Percentiles rank a stretch among this genome's conserved stretches.
phyloP scores from a whole-genome alignment of 495 filamentous ascomycete species.

The Annulohypoxylon bovei region DNA sequence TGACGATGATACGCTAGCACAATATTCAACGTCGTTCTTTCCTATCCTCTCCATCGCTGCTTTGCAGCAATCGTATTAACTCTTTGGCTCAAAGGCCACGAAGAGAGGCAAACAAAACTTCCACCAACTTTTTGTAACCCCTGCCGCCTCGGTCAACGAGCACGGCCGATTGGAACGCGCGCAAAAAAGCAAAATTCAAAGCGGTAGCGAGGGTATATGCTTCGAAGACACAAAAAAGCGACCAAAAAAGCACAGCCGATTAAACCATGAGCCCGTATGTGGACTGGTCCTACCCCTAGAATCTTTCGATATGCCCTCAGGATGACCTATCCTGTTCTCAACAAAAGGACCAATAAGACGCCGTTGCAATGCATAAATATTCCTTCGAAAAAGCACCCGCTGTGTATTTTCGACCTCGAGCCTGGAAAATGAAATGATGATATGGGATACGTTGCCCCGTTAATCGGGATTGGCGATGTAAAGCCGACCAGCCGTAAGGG shows the following conservation, averaged over 20 bases:
- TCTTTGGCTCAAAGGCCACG: constrained; percentile 14
- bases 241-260: constrained; percentile 21
- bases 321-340: constrained; percentile 33
- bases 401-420: constrained; percentile 4
- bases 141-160: constrained; percentile 37
- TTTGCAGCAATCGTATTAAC: constrained; percentile 10
- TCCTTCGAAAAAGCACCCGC: constrained; percentile 23
- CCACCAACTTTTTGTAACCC: constrained; percentile 23
- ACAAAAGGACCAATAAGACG: constrained; percentile 32
- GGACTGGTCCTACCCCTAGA: constrained; percentile 34
- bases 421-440: constrained; percentile 10
- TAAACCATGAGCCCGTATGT: constrained; percentile 40
- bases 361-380: constrained; percentile 45
- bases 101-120: constrained; percentile 7
- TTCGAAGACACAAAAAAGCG: constrained; percentile 27
- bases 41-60: background rate
- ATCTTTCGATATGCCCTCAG: constrained; percentile 38
- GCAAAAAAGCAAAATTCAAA: constrained; percentile 29
- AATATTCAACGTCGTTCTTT: background rate
- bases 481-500: constrained; percentile 76
- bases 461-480: constrained; percentile 96
- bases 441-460: background rate
- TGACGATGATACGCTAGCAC: background rate
- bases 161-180: background rate
- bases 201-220: constrained; percentile 49